Evolutionary conservation across 371 early-diverging fungal species (phyloP).

Genomic region (Mortierella sp.): DNA sequence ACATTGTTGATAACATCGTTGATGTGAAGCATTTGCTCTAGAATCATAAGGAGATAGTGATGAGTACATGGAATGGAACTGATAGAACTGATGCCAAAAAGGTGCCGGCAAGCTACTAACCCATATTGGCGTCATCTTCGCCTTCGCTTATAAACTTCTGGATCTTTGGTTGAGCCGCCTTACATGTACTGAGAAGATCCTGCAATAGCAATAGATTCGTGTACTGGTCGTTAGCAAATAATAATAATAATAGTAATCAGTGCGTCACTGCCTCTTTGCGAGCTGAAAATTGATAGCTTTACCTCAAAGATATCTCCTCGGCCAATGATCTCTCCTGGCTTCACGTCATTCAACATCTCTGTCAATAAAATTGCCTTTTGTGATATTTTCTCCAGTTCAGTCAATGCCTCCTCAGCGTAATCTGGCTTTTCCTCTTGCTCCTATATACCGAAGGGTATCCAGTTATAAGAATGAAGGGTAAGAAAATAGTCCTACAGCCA

Average conservation of each 20-base stretch:
- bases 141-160: constrained; percentile 76
- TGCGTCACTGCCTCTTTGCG: background rate
- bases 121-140: constrained; percentile 75
- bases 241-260: background rate
- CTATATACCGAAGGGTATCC: constrained; percentile 41
- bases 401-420: constrained; percentile 84
- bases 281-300: background rate
- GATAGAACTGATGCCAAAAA: background rate
- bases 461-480: background rate
- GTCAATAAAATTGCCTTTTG: constrained; percentile 82
- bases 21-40: constrained; percentile 70
- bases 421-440: constrained; percentile 83
- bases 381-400: constrained; percentile 87
- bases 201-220: constrained; percentile 5
- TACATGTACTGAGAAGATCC: constrained; percentile 66
- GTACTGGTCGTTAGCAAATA: background rate
- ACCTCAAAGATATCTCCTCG: constrained; percentile 70
- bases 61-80: background rate
- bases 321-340: constrained; percentile 75
- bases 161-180: constrained; percentile 75
- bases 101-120: constrained; percentile 43
- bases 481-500: background rate
- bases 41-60: background rate
- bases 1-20: constrained; percentile 88
- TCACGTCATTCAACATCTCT: constrained; percentile 80